Conservation (phyloP, 176 grass and related monocot genomes). For the Tillandsia leiboldiana region DNA sequence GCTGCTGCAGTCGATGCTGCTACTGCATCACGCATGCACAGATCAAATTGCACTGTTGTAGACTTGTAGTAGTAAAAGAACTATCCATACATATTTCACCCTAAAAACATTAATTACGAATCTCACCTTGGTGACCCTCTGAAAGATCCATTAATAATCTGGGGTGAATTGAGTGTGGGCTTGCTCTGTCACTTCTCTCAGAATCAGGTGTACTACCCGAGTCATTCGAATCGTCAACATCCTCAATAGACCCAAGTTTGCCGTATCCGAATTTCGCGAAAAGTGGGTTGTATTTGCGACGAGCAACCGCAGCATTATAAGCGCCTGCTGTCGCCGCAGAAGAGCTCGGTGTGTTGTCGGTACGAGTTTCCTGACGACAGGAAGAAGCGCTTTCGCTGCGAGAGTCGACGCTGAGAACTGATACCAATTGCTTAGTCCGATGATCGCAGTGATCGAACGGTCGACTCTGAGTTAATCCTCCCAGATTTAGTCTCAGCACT, state of each 20-base stretch:
- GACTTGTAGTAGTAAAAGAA: too few species aligned
- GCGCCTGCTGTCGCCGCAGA: background rate
- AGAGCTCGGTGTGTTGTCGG: background rate
- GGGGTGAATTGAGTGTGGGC: background rate
- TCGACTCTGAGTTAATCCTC: conserved; percentile 6
- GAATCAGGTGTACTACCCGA: conserved; percentile 5
- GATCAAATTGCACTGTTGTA: too few species aligned
- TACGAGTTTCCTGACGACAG: background rate
- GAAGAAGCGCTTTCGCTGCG: background rate
- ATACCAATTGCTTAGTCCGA: background rate
- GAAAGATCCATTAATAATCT: background rate
- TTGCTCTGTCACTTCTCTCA: background rate
- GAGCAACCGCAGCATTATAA: conserved; percentile 1
- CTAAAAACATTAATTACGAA: too few species aligned
- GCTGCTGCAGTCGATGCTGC: background rate
- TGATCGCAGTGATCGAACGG: conserved; percentile 5
- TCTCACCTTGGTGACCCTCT: background rate
- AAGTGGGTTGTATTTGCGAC: conserved; percentile 13
- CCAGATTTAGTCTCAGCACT: conserved; percentile 24
- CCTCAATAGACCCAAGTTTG: conserved; percentile 9
- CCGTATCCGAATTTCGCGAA: conserved; percentile 8
- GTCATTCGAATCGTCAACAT: conserved; percentile 10
- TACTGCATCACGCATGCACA: background rate
- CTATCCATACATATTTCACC: too few species aligned
- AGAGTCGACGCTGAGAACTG: background rate